These are phyloP conservation scores for Amanita rimosa DNA, from an alignment of 768 basidiomycete genomes.

Conservation along the genomic window DNA sequence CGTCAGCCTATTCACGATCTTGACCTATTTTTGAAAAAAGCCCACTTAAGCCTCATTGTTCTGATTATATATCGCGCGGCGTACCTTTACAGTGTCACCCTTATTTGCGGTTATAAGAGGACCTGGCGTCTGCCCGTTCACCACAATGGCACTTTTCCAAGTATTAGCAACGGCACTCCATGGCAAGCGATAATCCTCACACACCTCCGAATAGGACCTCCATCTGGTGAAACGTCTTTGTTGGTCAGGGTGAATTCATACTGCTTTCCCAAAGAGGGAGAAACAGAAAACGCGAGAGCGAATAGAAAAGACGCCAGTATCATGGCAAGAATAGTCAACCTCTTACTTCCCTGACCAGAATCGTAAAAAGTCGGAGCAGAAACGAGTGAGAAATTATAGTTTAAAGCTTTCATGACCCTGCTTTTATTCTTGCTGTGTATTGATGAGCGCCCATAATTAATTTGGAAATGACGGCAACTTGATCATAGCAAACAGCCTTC, in stretches of 20 bases:
- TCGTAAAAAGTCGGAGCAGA: neutral
- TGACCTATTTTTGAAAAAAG: slow-evolving; percentile 25
- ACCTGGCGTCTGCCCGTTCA: slow-evolving; percentile 35
- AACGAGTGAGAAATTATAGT: neutral
- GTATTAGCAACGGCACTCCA: neutral
- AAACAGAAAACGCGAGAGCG: neutral
- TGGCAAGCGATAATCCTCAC: neutral
- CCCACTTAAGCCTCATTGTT: slow-evolving; percentile 10
- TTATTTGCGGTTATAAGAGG: slow-evolving; percentile 29
- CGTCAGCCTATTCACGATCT: slow-evolving; percentile 32
- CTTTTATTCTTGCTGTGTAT: too few relatives aligned
- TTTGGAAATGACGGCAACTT: too few relatives aligned
- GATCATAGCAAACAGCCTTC: too few relatives aligned
- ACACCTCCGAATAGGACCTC: slow-evolving; percentile 9
- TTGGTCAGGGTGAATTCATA: slow-evolving; percentile 3
- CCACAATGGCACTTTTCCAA: slow-evolving; percentile 26
- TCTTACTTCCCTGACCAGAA: neutral
- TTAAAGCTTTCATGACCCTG: too few relatives aligned
- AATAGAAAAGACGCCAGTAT: neutral
- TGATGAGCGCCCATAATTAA: too few relatives aligned
- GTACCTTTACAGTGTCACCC: slow-evolving; percentile 8
- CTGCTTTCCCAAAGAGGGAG: neutral
- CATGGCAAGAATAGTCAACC: too few relatives aligned
- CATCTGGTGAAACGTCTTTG: slow-evolving; percentile 1
- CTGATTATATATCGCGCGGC: neutral